phyloP scores from a whole-genome alignment of 768 basidiomycete genomes.

The Basidioascus undulatus region DNA sequence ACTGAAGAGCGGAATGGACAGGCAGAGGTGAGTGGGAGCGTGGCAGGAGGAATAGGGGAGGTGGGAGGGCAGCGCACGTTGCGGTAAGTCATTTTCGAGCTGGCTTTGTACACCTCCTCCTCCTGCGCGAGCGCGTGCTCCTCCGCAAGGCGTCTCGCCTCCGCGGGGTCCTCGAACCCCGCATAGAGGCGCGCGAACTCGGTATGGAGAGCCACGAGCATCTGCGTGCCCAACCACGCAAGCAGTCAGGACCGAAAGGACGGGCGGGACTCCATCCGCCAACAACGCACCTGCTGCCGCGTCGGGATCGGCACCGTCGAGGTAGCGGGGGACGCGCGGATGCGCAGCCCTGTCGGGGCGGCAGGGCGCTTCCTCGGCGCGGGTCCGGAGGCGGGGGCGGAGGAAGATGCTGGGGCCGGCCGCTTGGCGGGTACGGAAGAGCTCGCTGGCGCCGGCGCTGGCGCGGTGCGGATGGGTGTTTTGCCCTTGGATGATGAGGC shows the following conservation, averaged over 20 bases:
- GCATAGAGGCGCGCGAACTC: slow-evolving; percentile 46
- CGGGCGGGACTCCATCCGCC: slow-evolving; percentile 1
- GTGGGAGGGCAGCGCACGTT: slow-evolving; percentile 31
- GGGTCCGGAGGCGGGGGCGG: background rate
- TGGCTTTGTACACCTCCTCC: slow-evolving; percentile 46
- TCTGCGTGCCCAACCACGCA: slow-evolving; percentile 29
- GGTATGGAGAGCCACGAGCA: slow-evolving; percentile 50
- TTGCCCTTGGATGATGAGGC: too few relatives aligned
- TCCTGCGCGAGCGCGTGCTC: slow-evolving; percentile 67
- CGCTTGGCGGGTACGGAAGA: too few relatives aligned
- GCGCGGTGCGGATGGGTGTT: too few relatives aligned
- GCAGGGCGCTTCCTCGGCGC: background rate
- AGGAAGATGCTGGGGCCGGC: background rate
- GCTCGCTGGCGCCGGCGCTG: background rate
- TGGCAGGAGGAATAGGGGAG: slow-evolving; percentile 5
- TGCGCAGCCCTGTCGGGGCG: background rate
- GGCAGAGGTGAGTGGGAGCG: background rate
- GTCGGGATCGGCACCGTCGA: slow-evolving; percentile 1
- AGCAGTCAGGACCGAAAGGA: slow-evolving; percentile 18
- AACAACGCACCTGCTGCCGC: slow-evolving; percentile 5
- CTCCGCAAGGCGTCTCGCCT: slow-evolving; percentile 36
- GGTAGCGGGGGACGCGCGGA: background rate
- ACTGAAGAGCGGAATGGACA: slow-evolving; percentile 18
- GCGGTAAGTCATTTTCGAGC: slow-evolving; percentile 57
- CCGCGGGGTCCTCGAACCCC: slow-evolving; percentile 23